These are phyloP conservation scores for Macadamia tetraphylla DNA, from an alignment of 164 flowering plant genomes.

Conservation along the genomic window DNA sequence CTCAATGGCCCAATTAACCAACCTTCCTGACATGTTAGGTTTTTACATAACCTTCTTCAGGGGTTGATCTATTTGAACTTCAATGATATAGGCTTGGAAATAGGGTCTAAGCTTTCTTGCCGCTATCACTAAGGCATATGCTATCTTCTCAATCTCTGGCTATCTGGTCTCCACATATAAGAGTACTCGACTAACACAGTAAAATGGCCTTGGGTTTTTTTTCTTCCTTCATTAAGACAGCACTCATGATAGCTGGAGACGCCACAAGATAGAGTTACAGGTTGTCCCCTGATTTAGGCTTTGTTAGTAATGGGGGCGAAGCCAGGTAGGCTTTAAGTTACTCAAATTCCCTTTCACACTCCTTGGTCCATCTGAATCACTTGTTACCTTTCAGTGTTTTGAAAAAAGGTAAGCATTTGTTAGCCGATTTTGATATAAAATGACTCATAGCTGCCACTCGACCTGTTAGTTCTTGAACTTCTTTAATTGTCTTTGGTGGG, in stretches of 20 bases:
- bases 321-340: background rate
- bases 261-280: constrained; percentile 3
- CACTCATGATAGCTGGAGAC: background rate
- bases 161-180: background rate
- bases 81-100: constrained; percentile 2
- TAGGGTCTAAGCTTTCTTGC: background rate
- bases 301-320: background rate
- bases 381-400: background rate
- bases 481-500: background rate
- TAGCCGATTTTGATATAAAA: background rate
- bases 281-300: background rate
- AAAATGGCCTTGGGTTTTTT: background rate
- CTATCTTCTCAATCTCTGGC: background rate
- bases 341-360: background rate
- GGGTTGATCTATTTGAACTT: background rate
- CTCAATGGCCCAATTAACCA: constrained; percentile 5
- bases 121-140: background rate
- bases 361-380: background rate
- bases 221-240: background rate
- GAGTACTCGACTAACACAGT: constrained; percentile 6
- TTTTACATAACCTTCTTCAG: background rate
- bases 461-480: constrained; percentile 8
- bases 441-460: constrained; percentile 5
- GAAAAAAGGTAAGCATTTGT: background rate
- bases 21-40: background rate